phyloP scores from a whole-genome alignment of 441 rosid genomes.

The Viola pubescens region DNA sequence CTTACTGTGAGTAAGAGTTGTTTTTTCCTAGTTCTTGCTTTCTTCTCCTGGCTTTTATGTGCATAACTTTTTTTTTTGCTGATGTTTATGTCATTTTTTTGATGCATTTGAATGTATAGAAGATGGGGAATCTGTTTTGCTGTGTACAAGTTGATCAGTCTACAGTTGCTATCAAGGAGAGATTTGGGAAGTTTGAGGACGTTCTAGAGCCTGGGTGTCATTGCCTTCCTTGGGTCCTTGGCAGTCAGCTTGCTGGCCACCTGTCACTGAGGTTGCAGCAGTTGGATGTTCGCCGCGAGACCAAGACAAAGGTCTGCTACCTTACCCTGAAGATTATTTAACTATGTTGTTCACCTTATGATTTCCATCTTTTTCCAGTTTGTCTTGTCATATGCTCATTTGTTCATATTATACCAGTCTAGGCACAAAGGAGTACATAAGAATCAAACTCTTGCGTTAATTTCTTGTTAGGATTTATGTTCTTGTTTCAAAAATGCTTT shows the following conservation, averaged over 20 bases:
- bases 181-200: conserved; percentile 68
- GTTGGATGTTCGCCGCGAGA: conserved; percentile 60
- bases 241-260: conserved; percentile 61
- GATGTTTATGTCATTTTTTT: neutral
- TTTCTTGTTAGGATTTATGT: too few relatives aligned
- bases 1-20: too few relatives aligned
- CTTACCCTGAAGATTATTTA: neutral
- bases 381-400: neutral
- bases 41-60: neutral
- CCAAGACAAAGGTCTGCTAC: conserved; percentile 51
- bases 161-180: conserved; percentile 62
- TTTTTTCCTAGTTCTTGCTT: neutral
- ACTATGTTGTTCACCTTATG: neutral
- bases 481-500: too few relatives aligned
- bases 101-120: conserved; percentile 14
- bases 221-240: conserved; percentile 73
- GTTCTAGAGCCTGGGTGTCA: conserved; percentile 85
- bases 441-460: too few relatives aligned
- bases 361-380: neutral
- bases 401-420: too few relatives aligned
- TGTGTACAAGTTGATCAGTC: conserved; percentile 76
- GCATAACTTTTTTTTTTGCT: neutral
- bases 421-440: too few relatives aligned
- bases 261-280: conserved; percentile 73
- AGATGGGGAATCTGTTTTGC: conserved; percentile 39